Evolutionary conservation across 2,329 filamentous ascomycete species (phyloP), one percentile per base, ranked within the genome.

Genomic region (Paramyrothecium roridum): DNA sequence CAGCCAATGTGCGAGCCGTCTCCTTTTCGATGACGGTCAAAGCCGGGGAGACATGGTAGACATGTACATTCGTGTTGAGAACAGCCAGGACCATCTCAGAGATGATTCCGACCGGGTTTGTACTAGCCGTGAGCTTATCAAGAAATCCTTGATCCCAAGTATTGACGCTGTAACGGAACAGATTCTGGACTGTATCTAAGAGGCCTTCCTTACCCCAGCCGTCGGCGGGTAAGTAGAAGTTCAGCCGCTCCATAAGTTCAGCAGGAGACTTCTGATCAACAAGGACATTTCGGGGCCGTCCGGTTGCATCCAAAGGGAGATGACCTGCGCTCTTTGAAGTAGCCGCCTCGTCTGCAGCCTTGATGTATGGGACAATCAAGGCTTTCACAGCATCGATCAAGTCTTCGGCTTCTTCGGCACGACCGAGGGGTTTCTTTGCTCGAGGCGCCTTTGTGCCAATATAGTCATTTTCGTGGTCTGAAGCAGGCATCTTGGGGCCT

Each of bases 121-220:
- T 96, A 60, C 88, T 88, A 17, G 89, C 85, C 72, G 97, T 98
- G n/a, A 98, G 79, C 76, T 99, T 98, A 74, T 97, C 93, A 66
- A 98, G 76, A 73, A 98, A 99, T 13, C 93, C 93, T 73, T 96
- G 93, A 67, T 96, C 90, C 90, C 93, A 98, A 19, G 93, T 97
- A 74, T 99, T 99, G 67, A 98, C 93, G 66, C 89, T 95, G 72
- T 96, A 92, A 59, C 84, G 80, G 46, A 98, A 78, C 19, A 97
- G 79, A 57, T 86, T 82, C 61, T 85, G 77, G 48, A 96, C 81
- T 3, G 84, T 84, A 33, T 85, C 80, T 26, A 96, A 76, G 33
- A 97, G 76, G 0, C 93, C 93, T 47, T 90, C 83, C 63, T 89
- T 89, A 1, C 87, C 88, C 58, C 75, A 76, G 8, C 83, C 86